phyloP scores from a whole-genome alignment of 2,329 filamentous ascomycete species.

The Fusarium poae region DNA sequence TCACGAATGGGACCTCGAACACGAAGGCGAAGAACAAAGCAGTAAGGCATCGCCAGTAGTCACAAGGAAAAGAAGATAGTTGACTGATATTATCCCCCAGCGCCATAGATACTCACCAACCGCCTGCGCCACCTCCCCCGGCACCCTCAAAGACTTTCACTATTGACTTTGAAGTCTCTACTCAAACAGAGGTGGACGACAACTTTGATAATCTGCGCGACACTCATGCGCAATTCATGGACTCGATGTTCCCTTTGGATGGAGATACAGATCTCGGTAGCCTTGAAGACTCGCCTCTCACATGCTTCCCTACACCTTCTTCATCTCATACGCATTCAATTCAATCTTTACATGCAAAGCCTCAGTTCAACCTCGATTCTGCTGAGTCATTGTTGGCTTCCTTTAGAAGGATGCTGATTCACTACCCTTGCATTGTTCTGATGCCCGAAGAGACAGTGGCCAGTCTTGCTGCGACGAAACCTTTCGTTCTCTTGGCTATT shows the following conservation, averaged over 20 bases:
- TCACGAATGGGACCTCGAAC: constrained; percentile 64
- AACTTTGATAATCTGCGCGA: constrained; percentile 60
- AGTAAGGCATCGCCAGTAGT: constrained; percentile 49
- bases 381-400: constrained; percentile 60
- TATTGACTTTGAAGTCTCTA: constrained; percentile 64
- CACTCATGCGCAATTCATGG: constrained; percentile 59
- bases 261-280: constrained; percentile 38
- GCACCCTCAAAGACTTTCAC: constrained; percentile 65
- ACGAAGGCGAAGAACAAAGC: constrained; percentile 60
- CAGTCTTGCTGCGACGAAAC: constrained; percentile 59
- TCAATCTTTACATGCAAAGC: constrained; percentile 60
- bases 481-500: constrained; percentile 68
- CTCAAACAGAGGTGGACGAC: constrained; percentile 55
- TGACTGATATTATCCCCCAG: constrained; percentile 5
- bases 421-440: constrained; percentile 61
- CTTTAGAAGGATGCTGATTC: constrained; percentile 60
- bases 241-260: constrained; percentile 55
- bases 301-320: constrained; percentile 47
- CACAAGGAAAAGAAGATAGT: neutral
- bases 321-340: constrained; percentile 53
- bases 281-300: constrained; percentile 39
- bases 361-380: constrained; percentile 68
- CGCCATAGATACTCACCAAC: constrained; percentile 43
- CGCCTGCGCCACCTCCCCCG: constrained; percentile 45
- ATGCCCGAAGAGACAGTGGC: constrained; percentile 58